Evolutionary conservation across 306 rosid genomes (phyloP), one percentile per base, ranked within the genome.

Genomic region (Cucurbita ficifolia): DNA sequence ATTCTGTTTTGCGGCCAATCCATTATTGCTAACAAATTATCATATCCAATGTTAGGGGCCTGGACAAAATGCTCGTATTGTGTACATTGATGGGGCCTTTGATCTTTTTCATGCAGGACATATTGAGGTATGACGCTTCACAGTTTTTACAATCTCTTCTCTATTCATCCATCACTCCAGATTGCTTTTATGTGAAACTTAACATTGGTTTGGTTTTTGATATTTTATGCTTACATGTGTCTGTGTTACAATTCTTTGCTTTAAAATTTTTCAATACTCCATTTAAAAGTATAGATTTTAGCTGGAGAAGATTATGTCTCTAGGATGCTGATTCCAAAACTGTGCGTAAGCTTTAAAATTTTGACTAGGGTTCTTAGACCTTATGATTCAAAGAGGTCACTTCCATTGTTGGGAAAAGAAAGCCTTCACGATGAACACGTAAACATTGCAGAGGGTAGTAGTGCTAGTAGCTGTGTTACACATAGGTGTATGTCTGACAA

Each of bases 71-170:
- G 96, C 99, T 82, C 86, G 81, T 69, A 79, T 95, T 79, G 92
- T 95, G 73, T 95, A 91, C 87, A 89, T 95, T 82, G 99, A 91
- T 79, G 99, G 99, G 77, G 99, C 97, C 73, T 95, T 91, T 88
- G 99, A 95, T 87, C 96, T 95, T 75, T 95, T 95, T 81, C 99
- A 95, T 72, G 99, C 99, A 0, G 99, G 99, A 70, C 99, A 95
- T 73, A 97, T 95, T 76, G 89, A 91, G 99, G 99, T 86, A 83
- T 38, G 64, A 59, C 54, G 58, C 43, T 40, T 55, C 40, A 18
- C 50, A 60, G 5, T 54, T 42, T 19, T 39, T 16, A 24, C 16
- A 33, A 3, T 48, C 59, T 33, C 24, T 70, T 70, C 18, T 70
- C 43, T 17, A 29, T 70, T 49, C 45, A 46, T 29, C 55, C 18